Conservation (phyloP, 1,284 basidiomycete genomes). For the Hemileia vastatrix region DNA sequence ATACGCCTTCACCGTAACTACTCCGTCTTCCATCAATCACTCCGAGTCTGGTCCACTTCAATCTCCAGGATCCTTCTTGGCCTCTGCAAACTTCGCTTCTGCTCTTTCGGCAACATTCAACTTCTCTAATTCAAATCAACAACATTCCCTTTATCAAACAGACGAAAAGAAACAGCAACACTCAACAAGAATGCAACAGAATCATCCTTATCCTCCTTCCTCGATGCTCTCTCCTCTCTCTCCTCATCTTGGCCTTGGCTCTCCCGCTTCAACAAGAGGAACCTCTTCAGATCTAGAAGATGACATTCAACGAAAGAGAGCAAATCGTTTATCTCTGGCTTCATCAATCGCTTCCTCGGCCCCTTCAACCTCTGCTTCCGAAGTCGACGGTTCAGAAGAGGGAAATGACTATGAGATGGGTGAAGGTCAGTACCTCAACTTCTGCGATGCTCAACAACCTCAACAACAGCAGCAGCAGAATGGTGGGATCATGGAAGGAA, state of each 20-base stretch:
- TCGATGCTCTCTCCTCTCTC: background rate
- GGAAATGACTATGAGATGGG: background rate
- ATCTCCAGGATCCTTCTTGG: too few relatives aligned
- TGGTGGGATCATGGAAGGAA: constrained; percentile 20
- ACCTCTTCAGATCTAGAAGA: constrained; percentile 22
- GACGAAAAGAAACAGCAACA: constrained; percentile 28
- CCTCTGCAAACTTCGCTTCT: too few relatives aligned
- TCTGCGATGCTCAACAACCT: constrained; percentile 16
- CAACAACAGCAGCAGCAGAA: background rate
- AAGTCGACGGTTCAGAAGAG: constrained; percentile 19
- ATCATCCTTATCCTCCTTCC: background rate
- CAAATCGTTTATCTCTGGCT: constrained; percentile 32
- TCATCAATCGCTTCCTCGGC: constrained; percentile 33
- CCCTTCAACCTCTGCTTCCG: constrained; percentile 32
- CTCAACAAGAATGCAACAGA: background rate
- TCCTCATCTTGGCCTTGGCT: background rate
- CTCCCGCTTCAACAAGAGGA: constrained; percentile 17
- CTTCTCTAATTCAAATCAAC: too few relatives aligned
- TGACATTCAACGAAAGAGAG: constrained; percentile 29
- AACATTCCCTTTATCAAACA: too few relatives aligned
- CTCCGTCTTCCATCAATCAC: too few relatives aligned
- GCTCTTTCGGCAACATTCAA: too few relatives aligned
- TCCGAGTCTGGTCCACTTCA: too few relatives aligned
- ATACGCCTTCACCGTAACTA: too few relatives aligned
- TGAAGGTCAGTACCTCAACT: constrained; percentile 25